These are phyloP conservation scores for Streptanthus diversifolius DNA, from an alignment of 345 rosid genomes.

Conservation along the genomic window DNA sequence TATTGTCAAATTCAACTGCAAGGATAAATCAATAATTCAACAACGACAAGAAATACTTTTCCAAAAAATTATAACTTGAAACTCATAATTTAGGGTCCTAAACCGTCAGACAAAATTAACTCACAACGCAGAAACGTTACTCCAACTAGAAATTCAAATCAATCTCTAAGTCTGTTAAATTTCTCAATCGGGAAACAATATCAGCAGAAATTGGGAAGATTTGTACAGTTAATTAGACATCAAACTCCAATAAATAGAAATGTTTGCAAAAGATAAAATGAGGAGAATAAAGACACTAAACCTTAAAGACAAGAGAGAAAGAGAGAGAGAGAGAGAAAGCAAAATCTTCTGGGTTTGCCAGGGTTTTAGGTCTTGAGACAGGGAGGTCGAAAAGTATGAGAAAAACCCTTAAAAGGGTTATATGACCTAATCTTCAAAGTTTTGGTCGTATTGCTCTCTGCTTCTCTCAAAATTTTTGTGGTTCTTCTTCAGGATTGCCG, in stretches of 20 bases:
- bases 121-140: not conserved
- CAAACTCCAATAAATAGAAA: not conserved
- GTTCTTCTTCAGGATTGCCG: constrained; percentile 25
- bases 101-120: not conserved
- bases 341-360: not conserved
- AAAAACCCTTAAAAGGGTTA: not conserved
- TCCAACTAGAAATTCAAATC: not conserved
- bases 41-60: not conserved
- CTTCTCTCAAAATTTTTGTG: not conserved
- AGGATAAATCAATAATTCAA: not conserved
- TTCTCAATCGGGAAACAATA: not conserved
- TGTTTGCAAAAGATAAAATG: not conserved
- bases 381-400: not conserved
- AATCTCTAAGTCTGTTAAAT: not conserved
- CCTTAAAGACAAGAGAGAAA: not conserved
- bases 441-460: not conserved
- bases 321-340: not conserved
- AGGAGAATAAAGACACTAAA: not conserved
- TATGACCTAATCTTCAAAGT: constrained; percentile 11
- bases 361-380: not conserved
- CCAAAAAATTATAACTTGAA: constrained; percentile 1
- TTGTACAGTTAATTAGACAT: not conserved
- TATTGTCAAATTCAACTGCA: not conserved
- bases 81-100: constrained; percentile 1
- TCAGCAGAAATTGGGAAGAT: not conserved